Percentiles rank a stretch among this genome's conserved stretches.
Conservation (phyloP, 192 early-diverging fungal species). For the Coemansia sp. region DNA sequence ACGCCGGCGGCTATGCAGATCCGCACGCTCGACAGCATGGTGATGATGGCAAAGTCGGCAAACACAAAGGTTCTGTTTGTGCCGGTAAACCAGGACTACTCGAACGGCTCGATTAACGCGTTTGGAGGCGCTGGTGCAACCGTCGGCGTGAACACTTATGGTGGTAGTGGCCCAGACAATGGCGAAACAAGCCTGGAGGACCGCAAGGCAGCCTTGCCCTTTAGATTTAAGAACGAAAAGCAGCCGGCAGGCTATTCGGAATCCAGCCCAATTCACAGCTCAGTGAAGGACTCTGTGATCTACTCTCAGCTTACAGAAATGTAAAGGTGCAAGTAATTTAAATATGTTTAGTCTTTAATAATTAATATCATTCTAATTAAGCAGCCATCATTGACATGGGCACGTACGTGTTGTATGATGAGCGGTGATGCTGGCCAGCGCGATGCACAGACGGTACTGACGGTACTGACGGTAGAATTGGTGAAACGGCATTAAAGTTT, state of each 20-base stretch:
- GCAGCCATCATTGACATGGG: no score
- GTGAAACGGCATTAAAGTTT: no score
- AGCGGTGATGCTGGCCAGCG: neutral
- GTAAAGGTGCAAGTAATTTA: constrained; percentile 8
- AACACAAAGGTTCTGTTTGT: constrained; percentile 75
- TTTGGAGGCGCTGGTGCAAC: constrained; percentile 46
- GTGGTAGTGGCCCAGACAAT: neutral
- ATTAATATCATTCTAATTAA: no score
- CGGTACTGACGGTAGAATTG: no score
- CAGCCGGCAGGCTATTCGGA: constrained; percentile 6
- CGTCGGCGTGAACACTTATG: constrained; percentile 19
- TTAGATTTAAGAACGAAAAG: constrained; percentile 12
- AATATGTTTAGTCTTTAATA: neutral
- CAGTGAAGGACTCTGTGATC: constrained; percentile 29
- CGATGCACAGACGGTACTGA: neutral
- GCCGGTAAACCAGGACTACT: constrained; percentile 56
- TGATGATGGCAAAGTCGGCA: constrained; percentile 66
- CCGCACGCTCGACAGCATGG: constrained; percentile 84
- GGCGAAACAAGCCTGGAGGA: constrained; percentile 7
- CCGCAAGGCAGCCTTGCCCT: constrained; percentile 9
- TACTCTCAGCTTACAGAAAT: constrained; percentile 31
- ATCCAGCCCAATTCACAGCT: constrained; percentile 20
- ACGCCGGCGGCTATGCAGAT: constrained; percentile 84
- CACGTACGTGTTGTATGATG: constrained; percentile 3
- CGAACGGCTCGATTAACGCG: constrained; percentile 44